Base-by-base conservation (phyloP, 2,329 filamentous ascomycete species). In the Pseudopyricularia cyperi region DNA sequence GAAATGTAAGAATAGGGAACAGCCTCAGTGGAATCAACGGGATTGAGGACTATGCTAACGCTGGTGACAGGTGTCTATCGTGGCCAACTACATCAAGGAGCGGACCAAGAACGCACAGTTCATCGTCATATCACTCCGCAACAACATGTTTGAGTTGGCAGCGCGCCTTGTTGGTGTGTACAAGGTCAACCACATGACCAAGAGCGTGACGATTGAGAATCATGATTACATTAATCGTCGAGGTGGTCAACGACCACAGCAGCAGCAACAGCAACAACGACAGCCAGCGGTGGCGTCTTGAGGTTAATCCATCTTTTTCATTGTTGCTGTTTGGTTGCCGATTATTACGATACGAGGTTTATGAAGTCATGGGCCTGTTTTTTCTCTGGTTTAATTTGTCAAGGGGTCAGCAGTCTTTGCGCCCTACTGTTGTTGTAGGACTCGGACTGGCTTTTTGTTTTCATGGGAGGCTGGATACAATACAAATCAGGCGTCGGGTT, bases 91-190 rank as follows among this genome's bases (percentile, higher is more conserved):
- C 67, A 98, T 98, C 77, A 97, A 96, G 72, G 93, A 98, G 72
- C 79, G 93, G 52, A 98, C 93, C 55, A 97, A 96, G 77, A 98
- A 98, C 69, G 94, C 93, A 2, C 93, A 98, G 65, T 98, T 98
- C 67, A 93, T 98, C 60, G 93, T 98, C 63, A 98, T 98, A 64
- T 96, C 89, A 15, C 75, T 98, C 62, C 79, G 93, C 62, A 98
- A 98, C 71, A 98, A 98, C 74, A 98, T 98, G 93, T 98, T 98
- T 68, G 93, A 98, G 74, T 81, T 98, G 57, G 91, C 94, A n/a
- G 82, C 89, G 53, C 80, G 94, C 52, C 78, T 98, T 54, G 89
- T 98, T 14, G 94, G 94, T 59, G 93, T 98, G 52, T 98, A 98
- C 75, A 98, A 98, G 75, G 93, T 98, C 66, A 97, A 95, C 69